These are phyloP conservation scores for Macrolepiota albuminosa DNA, from an alignment of 768 basidiomycete species.

Conservation along the genomic window DNA sequence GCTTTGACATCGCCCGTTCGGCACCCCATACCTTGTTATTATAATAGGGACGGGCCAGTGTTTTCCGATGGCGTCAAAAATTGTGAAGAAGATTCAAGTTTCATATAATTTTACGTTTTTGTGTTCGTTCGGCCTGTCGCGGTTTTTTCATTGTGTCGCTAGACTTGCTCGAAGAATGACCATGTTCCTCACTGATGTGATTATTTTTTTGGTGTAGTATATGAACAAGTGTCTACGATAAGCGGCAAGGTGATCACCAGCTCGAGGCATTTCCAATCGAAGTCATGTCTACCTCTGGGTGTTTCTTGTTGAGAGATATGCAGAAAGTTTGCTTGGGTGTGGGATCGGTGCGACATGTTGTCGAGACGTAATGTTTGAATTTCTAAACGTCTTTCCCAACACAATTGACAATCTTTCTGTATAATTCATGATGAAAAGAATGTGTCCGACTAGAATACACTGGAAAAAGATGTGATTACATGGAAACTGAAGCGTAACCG, in stretches of 20 bases:
- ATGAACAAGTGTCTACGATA: not conserved
- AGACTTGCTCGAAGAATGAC: too few species aligned
- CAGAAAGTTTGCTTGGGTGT: not conserved
- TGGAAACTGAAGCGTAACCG: slow-evolving; percentile 69
- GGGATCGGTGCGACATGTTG: not conserved
- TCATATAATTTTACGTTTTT: not conserved
- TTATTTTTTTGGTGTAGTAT: not conserved
- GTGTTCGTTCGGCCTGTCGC: not conserved
- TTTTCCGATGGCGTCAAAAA: slow-evolving; percentile 47
- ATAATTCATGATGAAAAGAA: not conserved
- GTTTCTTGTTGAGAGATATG: not conserved
- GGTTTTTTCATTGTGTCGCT: too few species aligned
- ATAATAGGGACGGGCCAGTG: slow-evolving; percentile 52
- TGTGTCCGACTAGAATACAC: not conserved
- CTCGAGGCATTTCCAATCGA: not conserved
- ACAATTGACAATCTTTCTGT: not conserved
- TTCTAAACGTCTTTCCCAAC: too few species aligned
- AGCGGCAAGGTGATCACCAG: too few species aligned
- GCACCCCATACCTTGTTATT: slow-evolving; percentile 55
- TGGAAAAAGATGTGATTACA: slow-evolving; percentile 26
- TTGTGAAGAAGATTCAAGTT: slow-evolving; percentile 6
- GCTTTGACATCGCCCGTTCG: slow-evolving; percentile 64
- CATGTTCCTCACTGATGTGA: too few species aligned
- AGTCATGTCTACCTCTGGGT: not conserved
- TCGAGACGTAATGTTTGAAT: not conserved